Percentiles rank a stretch among this genome's conserved stretches.
phyloP scores from a whole-genome alignment of 1,284 basidiomycete species.

The Pascua guehoae region DNA sequence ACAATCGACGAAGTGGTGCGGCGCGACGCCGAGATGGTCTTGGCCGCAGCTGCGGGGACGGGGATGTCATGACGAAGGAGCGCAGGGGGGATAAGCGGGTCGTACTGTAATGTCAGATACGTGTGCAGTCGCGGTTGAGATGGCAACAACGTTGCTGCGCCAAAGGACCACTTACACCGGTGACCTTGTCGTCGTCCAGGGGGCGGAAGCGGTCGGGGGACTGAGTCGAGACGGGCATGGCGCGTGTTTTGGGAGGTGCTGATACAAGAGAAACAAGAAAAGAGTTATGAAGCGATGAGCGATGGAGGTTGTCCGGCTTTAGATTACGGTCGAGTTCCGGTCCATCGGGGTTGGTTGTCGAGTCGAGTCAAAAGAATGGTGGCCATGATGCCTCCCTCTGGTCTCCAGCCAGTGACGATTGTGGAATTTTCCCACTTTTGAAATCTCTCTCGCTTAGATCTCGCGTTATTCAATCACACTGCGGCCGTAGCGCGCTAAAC shows the following conservation, averaged over 20 bases:
- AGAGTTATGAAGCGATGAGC: too few relatives aligned
- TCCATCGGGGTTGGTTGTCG: too few relatives aligned
- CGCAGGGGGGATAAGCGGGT: conserved; percentile 86
- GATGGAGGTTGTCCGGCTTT: too few relatives aligned
- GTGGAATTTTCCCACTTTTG: too few relatives aligned
- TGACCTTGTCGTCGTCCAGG: conserved; percentile 45
- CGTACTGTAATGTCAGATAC: conserved; percentile 60
- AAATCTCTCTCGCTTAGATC: too few relatives aligned
- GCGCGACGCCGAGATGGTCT: conserved; percentile 74
- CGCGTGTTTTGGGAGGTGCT: neutral
- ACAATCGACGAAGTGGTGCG: conserved; percentile 72
- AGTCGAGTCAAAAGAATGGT: too few relatives aligned
- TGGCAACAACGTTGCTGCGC: neutral
- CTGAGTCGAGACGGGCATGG: conserved; percentile 35
- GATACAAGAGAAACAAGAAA: too few relatives aligned
- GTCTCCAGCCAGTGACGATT: too few relatives aligned
- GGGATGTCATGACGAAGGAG: conserved; percentile 80
- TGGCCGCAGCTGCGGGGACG: conserved; percentile 45
- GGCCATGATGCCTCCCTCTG: too few relatives aligned
- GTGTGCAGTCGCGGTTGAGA: neutral
- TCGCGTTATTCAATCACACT: too few relatives aligned
- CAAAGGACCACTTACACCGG: conserved; percentile 34
- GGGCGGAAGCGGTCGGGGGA: conserved; percentile 40
- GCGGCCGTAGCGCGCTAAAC: too few relatives aligned
- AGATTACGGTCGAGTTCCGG: too few relatives aligned